These are phyloP conservation scores for Casuarina cunninghamiana DNA, from an alignment of 306 rosid genomes.

Conservation along the genomic window DNA sequence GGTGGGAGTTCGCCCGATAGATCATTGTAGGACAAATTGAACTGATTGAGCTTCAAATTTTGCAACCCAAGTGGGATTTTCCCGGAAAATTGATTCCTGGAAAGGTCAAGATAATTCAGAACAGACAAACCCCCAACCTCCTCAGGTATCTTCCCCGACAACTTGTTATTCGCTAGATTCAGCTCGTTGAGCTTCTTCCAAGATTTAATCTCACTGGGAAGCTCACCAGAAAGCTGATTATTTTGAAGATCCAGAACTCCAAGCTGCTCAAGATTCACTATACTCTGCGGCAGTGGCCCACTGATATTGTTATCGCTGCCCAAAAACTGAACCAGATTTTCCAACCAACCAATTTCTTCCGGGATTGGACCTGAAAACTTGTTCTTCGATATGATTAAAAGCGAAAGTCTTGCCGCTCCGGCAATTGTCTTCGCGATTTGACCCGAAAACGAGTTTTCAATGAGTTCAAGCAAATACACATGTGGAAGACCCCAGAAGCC, in stretches of 20 bases:
- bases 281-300: conserved; percentile 56
- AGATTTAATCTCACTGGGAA: conserved; percentile 44
- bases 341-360: conserved; percentile 65
- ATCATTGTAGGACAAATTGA: conserved; percentile 67
- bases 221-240: conserved; percentile 64
- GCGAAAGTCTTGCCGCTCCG: conserved; percentile 58
- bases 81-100: conserved; percentile 63
- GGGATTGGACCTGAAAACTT: conserved; percentile 69
- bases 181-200: conserved; percentile 74
- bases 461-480: conserved; percentile 63
- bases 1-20: conserved; percentile 78
- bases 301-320: conserved; percentile 51
- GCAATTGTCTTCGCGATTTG: conserved; percentile 57
- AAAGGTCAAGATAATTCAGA: conserved; percentile 85
- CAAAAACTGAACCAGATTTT: conserved; percentile 56
- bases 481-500: conserved; percentile 77
- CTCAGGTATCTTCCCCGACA: conserved; percentile 68
- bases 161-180: conserved; percentile 61
- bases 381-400: conserved; percentile 51
- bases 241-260: conserved; percentile 69
- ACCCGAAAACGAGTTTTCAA: conserved; percentile 60
- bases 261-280: conserved; percentile 60
- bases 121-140: conserved; percentile 58
- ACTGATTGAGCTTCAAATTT: conserved; percentile 72
- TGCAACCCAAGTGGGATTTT: conserved; percentile 63